Evolutionary conservation across 768 basidiomycete species (phyloP).

Genomic region (Clavulina sp.): DNA sequence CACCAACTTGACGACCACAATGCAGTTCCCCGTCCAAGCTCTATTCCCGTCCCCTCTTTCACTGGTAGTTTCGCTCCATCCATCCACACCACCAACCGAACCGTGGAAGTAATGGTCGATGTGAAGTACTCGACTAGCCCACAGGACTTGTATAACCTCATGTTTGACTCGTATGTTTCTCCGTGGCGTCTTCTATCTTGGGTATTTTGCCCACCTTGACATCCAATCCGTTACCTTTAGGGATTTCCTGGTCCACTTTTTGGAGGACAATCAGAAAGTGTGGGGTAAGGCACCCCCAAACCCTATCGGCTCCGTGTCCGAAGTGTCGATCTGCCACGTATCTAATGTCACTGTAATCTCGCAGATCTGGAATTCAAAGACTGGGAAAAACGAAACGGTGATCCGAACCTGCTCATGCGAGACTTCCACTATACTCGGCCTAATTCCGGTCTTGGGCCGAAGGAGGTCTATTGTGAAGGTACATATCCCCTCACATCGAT

Average conservation of each 20-base stretch:
- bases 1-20: too few species aligned
- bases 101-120: background rate
- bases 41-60: too few species aligned
- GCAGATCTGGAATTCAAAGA: background rate
- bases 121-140: background rate
- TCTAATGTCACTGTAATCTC: background rate
- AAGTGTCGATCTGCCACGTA: background rate
- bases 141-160: background rate
- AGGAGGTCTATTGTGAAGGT: conserved; percentile 1
- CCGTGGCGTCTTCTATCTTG: background rate
- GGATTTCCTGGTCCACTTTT: background rate
- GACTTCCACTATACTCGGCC: background rate
- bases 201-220: background rate
- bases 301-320: too few species aligned
- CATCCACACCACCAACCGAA: too few species aligned
- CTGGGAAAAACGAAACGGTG: background rate
- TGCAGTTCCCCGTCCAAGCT: too few species aligned
- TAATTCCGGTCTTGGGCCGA: background rate
- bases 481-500: background rate
- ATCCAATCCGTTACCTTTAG: background rate
- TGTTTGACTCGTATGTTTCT: background rate
- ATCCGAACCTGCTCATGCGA: background rate
- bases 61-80: too few species aligned
- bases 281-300: background rate
- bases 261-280: background rate